These are phyloP conservation scores for Leccinum glutinopallens DNA, from an alignment of 1,284 basidiomycete species.

Conservation along the genomic window DNA sequence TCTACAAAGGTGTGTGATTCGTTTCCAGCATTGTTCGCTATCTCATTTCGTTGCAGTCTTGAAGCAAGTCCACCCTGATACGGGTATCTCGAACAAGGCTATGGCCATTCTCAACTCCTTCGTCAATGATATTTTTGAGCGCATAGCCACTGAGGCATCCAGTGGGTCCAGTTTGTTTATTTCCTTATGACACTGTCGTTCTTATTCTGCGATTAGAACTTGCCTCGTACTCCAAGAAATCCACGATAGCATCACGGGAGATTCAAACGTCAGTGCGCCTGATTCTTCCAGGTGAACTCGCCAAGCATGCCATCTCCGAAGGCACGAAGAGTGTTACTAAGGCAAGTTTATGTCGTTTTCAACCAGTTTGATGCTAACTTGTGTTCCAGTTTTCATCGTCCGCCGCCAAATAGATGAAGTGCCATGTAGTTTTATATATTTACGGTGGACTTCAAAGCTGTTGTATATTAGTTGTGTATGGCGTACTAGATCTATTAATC, in stretches of 20 bases:
- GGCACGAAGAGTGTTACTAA: conserved; percentile 62
- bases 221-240: conserved; percentile 79
- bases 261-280: conserved; percentile 80
- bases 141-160: conserved; percentile 75
- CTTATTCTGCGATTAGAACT: conserved; percentile 50
- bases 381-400: conserved; percentile 43
- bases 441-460: conserved; percentile 15
- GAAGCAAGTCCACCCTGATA: conserved; percentile 79
- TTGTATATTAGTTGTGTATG: conserved; percentile 40
- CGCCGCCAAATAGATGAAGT: conserved; percentile 38
- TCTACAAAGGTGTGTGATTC: conserved; percentile 75
- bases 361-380: conserved; percentile 19
- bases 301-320: conserved; percentile 74
- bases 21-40: conserved; percentile 35
- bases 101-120: conserved; percentile 81
- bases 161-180: conserved; percentile 38
- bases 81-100: conserved; percentile 82
- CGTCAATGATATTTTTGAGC: conserved; percentile 77
- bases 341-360: conserved; percentile 32
- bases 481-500: conserved; percentile 34
- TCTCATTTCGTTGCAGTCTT: conserved; percentile 56
- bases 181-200: no score
- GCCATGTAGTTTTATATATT: conserved; percentile 10
- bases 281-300: conserved; percentile 73
- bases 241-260: conserved; percentile 81